Conservation (phyloP, 2,329 filamentous ascomycete species). For the Cordyceps farinosa region DNA sequence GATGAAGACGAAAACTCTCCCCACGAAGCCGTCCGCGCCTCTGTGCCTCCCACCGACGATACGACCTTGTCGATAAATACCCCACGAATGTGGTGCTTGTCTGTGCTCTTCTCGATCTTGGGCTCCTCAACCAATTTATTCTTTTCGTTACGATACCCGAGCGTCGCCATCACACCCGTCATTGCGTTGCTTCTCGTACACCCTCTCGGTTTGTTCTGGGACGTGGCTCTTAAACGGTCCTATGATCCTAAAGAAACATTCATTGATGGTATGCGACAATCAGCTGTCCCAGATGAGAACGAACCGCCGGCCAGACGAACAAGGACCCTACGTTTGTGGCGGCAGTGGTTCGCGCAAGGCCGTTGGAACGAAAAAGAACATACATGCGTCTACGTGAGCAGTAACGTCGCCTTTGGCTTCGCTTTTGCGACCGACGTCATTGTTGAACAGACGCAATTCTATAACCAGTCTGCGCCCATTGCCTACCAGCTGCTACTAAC, state of each 20-base stretch:
- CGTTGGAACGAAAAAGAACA: slow-evolving; percentile 87
- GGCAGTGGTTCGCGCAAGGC: slow-evolving; percentile 75
- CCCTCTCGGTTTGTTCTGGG: slow-evolving; percentile 78
- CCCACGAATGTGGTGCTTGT: slow-evolving; percentile 80
- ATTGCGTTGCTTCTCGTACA: slow-evolving; percentile 83
- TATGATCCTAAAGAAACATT: slow-evolving; percentile 49
- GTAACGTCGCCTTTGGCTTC: slow-evolving; percentile 85
- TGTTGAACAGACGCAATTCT: slow-evolving; percentile 85
- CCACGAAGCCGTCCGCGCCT: slow-evolving; percentile 76
- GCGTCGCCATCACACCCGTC: slow-evolving; percentile 83
- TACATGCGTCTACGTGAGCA: slow-evolving; percentile 83
- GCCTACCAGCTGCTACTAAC: slow-evolving; percentile 78
- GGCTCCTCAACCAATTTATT: slow-evolving; percentile 84
- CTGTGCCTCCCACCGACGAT: slow-evolving; percentile 73
- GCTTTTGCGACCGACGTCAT: slow-evolving; percentile 88
- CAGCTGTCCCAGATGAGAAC: slow-evolving; percentile 22
- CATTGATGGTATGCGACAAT: slow-evolving; percentile 43
- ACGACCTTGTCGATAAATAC: slow-evolving; percentile 78
- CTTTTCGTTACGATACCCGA: slow-evolving; percentile 86
- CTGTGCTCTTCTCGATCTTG: slow-evolving; percentile 74
- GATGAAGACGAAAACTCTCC: slow-evolving; percentile 64
- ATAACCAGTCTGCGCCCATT: slow-evolving; percentile 74
- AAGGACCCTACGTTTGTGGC: slow-evolving; percentile 42
- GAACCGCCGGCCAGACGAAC: slow-evolving; percentile 20
- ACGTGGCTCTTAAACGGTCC: slow-evolving; percentile 63